Percentiles rank a stretch among this genome's conserved stretches.
phyloP scores from a whole-genome alignment of 1,284 basidiomycete genomes.

The Cryptococcus neoformans region DNA sequence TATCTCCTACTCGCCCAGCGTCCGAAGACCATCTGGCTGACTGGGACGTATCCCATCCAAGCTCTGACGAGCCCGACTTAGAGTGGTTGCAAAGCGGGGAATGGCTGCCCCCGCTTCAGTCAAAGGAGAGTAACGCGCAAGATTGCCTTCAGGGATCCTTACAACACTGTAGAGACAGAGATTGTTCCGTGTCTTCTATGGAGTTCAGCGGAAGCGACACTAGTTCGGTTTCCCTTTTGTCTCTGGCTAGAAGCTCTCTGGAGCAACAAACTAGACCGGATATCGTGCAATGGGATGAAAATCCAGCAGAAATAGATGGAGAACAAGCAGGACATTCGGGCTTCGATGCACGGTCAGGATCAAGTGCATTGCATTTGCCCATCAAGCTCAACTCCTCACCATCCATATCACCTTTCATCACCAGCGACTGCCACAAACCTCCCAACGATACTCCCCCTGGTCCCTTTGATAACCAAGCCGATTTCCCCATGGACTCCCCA shows the following conservation, averaged over 20 bases:
- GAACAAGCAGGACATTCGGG: constrained; percentile 13
- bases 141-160: constrained; percentile 5
- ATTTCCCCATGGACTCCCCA: not conserved
- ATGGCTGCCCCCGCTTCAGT: constrained; percentile 18
- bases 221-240: constrained; percentile 31
- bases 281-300: constrained; percentile 31
- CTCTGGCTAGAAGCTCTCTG: constrained; percentile 23
- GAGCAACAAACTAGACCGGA: constrained; percentile 18
- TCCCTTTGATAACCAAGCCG: not conserved
- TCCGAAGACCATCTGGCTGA: constrained; percentile 7
- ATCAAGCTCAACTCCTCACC: not conserved
- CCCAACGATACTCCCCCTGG: constrained; percentile 8
- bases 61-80: constrained; percentile 9
- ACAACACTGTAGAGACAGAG: constrained; percentile 15
- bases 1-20: not conserved
- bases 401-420: not conserved
- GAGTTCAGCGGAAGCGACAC: constrained; percentile 38
- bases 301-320: constrained; percentile 5
- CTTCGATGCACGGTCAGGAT: not conserved
- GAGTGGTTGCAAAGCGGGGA: constrained; percentile 24
- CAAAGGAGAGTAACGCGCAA: constrained; percentile 6
- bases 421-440: constrained; percentile 4
- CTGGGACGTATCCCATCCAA: not conserved
- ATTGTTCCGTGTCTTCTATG: constrained; percentile 26
- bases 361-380: not conserved